Percentiles rank a stretch among this genome's conserved stretches.
These are phyloP conservation scores for Morella rubra DNA, from an alignment of 306 rosid species.

Conservation along the genomic window DNA sequence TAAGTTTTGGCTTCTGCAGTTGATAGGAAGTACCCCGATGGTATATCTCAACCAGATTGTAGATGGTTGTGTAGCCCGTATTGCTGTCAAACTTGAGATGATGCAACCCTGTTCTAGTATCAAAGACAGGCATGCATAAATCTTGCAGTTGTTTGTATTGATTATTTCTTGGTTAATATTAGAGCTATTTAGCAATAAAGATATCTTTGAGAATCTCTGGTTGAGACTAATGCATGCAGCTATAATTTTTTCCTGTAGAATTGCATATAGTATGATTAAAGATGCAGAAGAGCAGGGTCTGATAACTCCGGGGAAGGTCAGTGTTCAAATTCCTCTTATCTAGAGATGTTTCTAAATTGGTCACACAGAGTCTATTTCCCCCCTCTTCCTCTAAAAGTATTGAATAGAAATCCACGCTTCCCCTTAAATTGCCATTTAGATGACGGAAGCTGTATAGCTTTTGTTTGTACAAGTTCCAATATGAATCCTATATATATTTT, in stretches of 20 bases:
- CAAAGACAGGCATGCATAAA: conserved; percentile 54
- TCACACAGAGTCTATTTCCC: background rate
- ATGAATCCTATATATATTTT: background rate
- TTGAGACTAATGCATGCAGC: background rate
- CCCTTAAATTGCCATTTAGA: background rate
- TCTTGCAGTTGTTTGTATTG: background rate
- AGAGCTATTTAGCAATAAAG: conserved; percentile 1
- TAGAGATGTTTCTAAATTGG: conserved; percentile 5
- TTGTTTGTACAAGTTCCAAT: background rate
- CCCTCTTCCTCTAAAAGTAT: background rate
- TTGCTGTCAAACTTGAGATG: conserved; percentile 76
- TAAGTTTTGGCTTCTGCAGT: conserved; percentile 34
- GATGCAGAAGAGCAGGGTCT: conserved; percentile 83
- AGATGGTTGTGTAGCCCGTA: conserved; percentile 67
- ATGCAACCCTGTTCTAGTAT: conserved; percentile 79
- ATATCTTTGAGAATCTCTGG: conserved; percentile 3
- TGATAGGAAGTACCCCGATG: conserved; percentile 72
- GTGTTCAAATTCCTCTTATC: conserved; percentile 2
- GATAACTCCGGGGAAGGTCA: conserved; percentile 82
- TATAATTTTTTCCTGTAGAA: conserved; percentile 41
- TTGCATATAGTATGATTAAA: conserved; percentile 71
- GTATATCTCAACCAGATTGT: conserved; percentile 67
- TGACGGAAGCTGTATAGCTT: background rate
- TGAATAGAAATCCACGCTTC: background rate
- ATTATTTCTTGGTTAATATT: background rate